Percentiles rank a stretch among this genome's conserved stretches.
phyloP scores from a whole-genome alignment of 495 filamentous ascomycete genomes.

The Cladorrhinum samala region DNA sequence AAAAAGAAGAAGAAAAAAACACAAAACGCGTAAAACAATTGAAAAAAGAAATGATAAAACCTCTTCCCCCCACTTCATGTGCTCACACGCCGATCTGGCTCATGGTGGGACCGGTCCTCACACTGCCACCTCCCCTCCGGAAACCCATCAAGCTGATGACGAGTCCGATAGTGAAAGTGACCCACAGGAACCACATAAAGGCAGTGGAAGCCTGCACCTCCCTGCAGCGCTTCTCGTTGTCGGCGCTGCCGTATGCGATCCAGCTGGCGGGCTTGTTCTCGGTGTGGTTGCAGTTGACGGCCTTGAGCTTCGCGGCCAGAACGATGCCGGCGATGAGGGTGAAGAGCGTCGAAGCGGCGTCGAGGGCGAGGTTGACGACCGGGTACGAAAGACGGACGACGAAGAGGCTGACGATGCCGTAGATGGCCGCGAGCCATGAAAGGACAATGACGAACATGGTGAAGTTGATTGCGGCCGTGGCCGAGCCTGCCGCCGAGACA shows the following conservation, averaged over 20 bases:
- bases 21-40: background rate
- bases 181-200: conserved; percentile 47
- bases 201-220: conserved; percentile 44
- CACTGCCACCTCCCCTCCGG: conserved; percentile 37
- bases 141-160: conserved; percentile 30
- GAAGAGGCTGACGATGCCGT: conserved; percentile 30
- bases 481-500: conserved; percentile 26
- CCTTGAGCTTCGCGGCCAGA: conserved; percentile 41
- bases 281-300: conserved; percentile 35
- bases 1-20: background rate
- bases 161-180: conserved; percentile 28
- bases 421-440: conserved; percentile 36
- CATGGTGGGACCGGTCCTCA: conserved; percentile 38
- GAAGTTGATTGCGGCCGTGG: conserved; percentile 43
- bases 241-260: conserved; percentile 41
- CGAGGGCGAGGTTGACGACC: conserved; percentile 30
- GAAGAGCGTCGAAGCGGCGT: conserved; percentile 37
- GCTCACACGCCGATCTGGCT: conserved; percentile 41
- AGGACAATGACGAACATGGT: conserved; percentile 44
- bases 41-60: background rate
- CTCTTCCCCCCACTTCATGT: background rate
- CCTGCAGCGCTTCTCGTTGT: conserved; percentile 42
- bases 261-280: conserved; percentile 22
- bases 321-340: conserved; percentile 41
- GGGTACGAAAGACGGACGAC: conserved; percentile 31